Base-by-base conservation (phyloP, 345 rosid genomes). In the Rhodomyrtus tomentosa region DNA sequence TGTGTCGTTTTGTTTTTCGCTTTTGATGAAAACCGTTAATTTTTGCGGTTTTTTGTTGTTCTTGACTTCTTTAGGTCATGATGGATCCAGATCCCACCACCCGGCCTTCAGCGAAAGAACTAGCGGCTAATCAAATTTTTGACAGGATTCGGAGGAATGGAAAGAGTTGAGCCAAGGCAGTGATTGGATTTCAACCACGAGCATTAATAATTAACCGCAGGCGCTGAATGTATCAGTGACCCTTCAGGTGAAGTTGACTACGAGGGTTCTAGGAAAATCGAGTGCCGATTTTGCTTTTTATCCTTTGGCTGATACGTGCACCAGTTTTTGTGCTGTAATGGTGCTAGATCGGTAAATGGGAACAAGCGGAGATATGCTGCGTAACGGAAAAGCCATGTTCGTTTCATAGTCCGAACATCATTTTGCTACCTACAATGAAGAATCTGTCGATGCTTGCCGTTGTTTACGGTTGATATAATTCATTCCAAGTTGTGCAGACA, bases 51-150 rank as follows among this genome's bases (percentile, higher is more conserved):
- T 82, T 24, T 81, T 54, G 73, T 53, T n/a, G 80, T 22, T 59
- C 85, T 55, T 84, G 83, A 84, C 88, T 86, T 85, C 72, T 45
- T 79, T 87, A 95, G 99, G 85, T 82, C 81, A 97, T 95, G 99
- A 89, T 97, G 86, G 98, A 93, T 80, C 96, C 93, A 16, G 91
- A 95, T 88, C 98, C 99, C 24, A 83, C 73, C 24, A 91, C 90
- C 40, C 93, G 98, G 48, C 98, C 98, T 84, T 92, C 94, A 56
- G 95, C 95, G 1, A 90, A 89, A 87, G 95, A 94, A 59, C 25
- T 96, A 54, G 59, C 93, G 42, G 92, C 92, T 80, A 95, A 93
- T 90, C 93, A 93, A 68, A 89, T 98, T 55, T 94, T 98, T 56
- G 89, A 89, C 85, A 90, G 88, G 90, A 68, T 90, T 82, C 53